Evolutionary conservation across 306 rosid genomes (phyloP).

Genomic region (Malus fusca): DNA sequence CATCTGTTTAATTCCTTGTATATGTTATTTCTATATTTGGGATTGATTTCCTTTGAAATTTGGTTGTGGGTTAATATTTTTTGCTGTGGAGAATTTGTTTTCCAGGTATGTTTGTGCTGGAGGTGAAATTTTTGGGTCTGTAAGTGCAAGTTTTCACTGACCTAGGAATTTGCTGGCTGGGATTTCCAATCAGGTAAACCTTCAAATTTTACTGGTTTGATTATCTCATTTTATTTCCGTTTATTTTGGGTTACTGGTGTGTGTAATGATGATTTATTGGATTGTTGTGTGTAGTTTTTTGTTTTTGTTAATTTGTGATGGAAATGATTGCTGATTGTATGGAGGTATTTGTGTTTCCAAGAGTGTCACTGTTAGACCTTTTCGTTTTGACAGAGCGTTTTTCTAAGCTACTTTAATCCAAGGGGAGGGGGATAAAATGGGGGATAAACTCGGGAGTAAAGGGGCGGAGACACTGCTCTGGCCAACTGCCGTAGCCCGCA

Average conservation of each 20-base stretch:
- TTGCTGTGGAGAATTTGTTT: not conserved
- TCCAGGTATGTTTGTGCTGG: slow-evolving; percentile 5
- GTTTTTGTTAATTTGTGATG: not conserved
- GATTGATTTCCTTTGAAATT: not conserved
- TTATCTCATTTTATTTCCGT: not conserved
- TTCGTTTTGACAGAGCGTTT: too few species aligned
- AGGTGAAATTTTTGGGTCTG: slow-evolving; percentile 9
- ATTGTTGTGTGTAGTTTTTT: not conserved
- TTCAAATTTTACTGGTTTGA: not conserved
- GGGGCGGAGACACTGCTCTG: too few species aligned
- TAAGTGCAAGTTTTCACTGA: slow-evolving; percentile 16
- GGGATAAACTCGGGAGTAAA: too few species aligned
- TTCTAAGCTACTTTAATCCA: too few species aligned
- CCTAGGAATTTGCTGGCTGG: slow-evolving; percentile 11
- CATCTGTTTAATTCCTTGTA: not conserved
- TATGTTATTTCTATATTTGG: not conserved
- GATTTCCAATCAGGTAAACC: slow-evolving; percentile 21
- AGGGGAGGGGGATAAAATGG: too few species aligned
- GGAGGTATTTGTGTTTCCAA: not conserved
- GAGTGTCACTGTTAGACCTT: not conserved
- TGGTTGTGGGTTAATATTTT: slow-evolving; percentile 8
- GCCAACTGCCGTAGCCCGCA: too few species aligned
- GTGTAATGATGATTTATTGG: not conserved
- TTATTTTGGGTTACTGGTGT: not conserved
- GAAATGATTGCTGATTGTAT: not conserved